Evolutionary conservation across 306 rosid species (phyloP), one percentile per base, ranked within the genome.

Genomic region (Prunus mongolica): DNA sequence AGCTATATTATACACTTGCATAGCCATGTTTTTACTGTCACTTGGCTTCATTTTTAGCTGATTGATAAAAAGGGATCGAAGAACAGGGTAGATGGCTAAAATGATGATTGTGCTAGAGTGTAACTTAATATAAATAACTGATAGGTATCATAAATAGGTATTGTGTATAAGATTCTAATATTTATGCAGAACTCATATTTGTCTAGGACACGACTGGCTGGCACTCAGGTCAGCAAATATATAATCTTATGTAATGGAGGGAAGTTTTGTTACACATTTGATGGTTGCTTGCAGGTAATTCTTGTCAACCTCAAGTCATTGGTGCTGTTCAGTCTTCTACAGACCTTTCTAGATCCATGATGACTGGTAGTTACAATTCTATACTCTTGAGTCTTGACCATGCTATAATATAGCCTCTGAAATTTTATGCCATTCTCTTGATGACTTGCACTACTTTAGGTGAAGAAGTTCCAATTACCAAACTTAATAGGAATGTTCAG

Each of bases 391-490:
- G 49, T 71, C 49, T 63, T 25, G 24, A 54, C 20, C 32, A n/a
- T 66, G 60, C 41, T 72, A 13, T 46, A 27, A 52, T 49, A 22
- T 27, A 51, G 62, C 28, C 47, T 61, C 14, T 32, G 24, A 4
- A 46, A 9, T 19, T 38, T 51, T 28, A 38, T 62, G 28, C 15
- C 19, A 56, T 51, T 68, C 2, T 74, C 52, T 10, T 69, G 10
- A 32, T 62, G 65, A n/a, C 66, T 64, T 77, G 62, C 68, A 25
- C 67, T 9, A n/a, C 44, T 80, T 75, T 49, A 75, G 80, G 77
- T 61, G 66, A 75, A 45, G 72, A 62, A 61, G 18, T 61, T 51
- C 51, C 72, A 24, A 27, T 19, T 18, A 11, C 72, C 16, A 44
- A 52, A 46, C 27, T 28, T 7, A 52, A 27, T 69, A 50, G 41